Evolutionary conservation across 768 basidiomycete genomes (phyloP).

Genomic region (Hemileccinum rubropunctum): DNA sequence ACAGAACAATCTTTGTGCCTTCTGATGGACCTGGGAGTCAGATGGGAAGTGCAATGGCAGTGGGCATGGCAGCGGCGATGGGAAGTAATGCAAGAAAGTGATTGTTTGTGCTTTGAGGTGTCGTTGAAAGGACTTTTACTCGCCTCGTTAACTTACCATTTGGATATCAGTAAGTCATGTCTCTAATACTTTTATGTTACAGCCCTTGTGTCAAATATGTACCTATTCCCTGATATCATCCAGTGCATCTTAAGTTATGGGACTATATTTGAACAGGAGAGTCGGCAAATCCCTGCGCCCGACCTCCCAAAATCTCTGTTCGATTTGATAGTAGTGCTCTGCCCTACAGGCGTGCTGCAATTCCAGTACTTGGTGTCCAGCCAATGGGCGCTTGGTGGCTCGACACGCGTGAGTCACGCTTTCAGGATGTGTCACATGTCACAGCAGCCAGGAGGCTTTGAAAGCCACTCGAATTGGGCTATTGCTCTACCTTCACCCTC

Average conservation of each 20-base stretch:
- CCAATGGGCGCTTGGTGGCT: neutral
- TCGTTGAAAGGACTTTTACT: neutral
- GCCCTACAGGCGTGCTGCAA: neutral
- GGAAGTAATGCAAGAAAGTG: conserved; percentile 34
- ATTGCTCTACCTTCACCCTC: conserved; percentile 19
- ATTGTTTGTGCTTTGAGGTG: neutral
- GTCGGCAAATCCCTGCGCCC: no score
- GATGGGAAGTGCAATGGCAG: conserved; percentile 59
- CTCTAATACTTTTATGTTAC: neutral
- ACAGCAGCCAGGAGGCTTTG: conserved; percentile 32
- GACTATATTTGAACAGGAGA: no score
- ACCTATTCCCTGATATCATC: no score
- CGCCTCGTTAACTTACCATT: neutral
- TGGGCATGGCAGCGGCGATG: conserved; percentile 70
- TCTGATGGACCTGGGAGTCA: conserved; percentile 54
- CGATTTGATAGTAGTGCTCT: neutral
- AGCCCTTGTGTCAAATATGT: no score
- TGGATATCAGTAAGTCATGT: neutral
- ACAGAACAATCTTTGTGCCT: conserved; percentile 70
- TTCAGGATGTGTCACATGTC: conserved; percentile 30
- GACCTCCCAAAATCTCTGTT: neutral
- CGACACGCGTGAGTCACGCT: conserved; percentile 30
- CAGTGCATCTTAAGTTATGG: no score
- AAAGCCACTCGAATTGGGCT: conserved; percentile 22
- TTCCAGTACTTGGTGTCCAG: neutral